A percentile compares a stretch with the other conserved stretches of the same genome.
These are phyloP conservation scores for Eucalyptus guilfoylei DNA, from an alignment of 345 rosid genomes.

Conservation along the genomic window DNA sequence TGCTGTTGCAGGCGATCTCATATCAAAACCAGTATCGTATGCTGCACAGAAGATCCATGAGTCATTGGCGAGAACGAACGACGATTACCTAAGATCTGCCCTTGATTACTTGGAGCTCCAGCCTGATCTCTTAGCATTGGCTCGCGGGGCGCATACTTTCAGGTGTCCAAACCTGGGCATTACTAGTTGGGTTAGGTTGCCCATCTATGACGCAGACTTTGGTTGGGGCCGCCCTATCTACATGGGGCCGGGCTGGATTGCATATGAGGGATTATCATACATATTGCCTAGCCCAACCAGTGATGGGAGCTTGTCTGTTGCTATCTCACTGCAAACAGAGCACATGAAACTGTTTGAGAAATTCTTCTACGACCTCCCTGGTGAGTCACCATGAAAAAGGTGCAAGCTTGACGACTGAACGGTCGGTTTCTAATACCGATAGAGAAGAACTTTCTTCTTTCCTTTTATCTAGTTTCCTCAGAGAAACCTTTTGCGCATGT, in stretches of 20 bases:
- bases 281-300: conserved; percentile 61
- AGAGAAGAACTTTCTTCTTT: background rate
- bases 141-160: conserved; percentile 75
- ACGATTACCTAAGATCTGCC: conserved; percentile 74
- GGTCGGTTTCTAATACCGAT: background rate
- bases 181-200: conserved; percentile 75
- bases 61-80: conserved; percentile 58
- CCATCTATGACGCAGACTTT: conserved; percentile 83
- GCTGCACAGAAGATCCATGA: conserved; percentile 59
- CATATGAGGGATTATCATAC: conserved; percentile 73
- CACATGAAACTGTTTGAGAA: conserved; percentile 78
- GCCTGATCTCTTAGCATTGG: conserved; percentile 66
- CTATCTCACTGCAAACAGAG: conserved; percentile 57
- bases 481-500: background rate
- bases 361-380: conserved; percentile 23
- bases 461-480: background rate
- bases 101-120: conserved; percentile 87
- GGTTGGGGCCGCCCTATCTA: conserved; percentile 94
- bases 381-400: background rate
- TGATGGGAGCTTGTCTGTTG: conserved; percentile 72
- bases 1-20: conserved; percentile 55
- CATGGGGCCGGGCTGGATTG: conserved; percentile 85
- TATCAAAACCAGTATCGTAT: conserved; percentile 64
- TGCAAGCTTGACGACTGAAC: background rate
- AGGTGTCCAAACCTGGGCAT: conserved; percentile 78